Conservation (phyloP, 805 yeast species). For the Saturnispora halmiae region DNA sequence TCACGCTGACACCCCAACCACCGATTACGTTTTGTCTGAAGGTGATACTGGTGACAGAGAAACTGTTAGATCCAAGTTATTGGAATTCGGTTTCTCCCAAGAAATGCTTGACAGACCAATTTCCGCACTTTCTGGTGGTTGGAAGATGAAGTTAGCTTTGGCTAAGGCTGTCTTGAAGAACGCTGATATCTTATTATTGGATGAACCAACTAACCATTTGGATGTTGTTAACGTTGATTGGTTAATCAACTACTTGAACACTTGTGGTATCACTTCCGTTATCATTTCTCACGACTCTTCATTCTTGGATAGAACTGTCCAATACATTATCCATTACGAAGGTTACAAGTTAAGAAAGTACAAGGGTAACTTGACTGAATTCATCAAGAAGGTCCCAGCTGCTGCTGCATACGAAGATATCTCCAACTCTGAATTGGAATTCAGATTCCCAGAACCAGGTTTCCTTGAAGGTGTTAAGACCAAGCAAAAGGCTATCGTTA, state of each 20-base stretch:
- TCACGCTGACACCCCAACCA: conserved; percentile 90
- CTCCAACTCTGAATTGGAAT: conserved; percentile 96
- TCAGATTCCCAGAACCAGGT: conserved; percentile 99
- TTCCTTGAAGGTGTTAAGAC: conserved; percentile 99
- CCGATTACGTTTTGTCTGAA: conserved; percentile 65
- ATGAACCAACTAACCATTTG: conserved; percentile 99
- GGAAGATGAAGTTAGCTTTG: conserved; percentile 99
- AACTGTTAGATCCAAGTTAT: conserved; percentile 62
- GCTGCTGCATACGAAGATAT: conserved; percentile 98
- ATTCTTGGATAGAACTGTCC: conserved; percentile 94
- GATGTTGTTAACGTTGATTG: conserved; percentile 99
- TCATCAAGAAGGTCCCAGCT: conserved; percentile 97
- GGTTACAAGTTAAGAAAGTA: conserved; percentile 99
- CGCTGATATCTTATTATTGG: conserved; percentile 95
- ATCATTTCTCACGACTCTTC: conserved; percentile 99
- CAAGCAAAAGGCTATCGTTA: conserved; percentile 99
- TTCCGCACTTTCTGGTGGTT: conserved; percentile 98
- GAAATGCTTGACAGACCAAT: conserved; percentile 93
- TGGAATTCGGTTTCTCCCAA: conserved; percentile 87
- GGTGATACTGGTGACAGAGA: conserved; percentile 66
- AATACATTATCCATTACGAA: conserved; percentile 99
- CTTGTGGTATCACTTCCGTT: conserved; percentile 97
- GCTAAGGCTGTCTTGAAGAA: conserved; percentile 98
- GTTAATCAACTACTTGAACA: conserved; percentile 98
- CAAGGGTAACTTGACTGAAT: conserved; percentile 99